A percentile compares a stretch with the other conserved stretches of the same genome.
Evolutionary conservation across 768 basidiomycete genomes (phyloP).

Genomic region (Lentinula sp.): DNA sequence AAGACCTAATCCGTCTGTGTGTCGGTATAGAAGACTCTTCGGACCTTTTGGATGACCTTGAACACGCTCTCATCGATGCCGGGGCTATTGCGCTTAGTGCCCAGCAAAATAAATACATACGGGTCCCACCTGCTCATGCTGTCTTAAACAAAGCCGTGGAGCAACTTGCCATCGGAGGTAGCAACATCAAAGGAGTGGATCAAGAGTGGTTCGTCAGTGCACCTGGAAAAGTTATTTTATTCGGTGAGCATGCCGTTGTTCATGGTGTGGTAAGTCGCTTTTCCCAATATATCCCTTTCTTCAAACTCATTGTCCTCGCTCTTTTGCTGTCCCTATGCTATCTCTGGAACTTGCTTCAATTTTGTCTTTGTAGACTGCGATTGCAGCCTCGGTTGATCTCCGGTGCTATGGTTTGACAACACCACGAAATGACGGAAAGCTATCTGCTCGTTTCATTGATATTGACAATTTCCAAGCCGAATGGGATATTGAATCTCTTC

Average conservation of each 20-base stretch:
- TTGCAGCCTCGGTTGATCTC: constrained; percentile 92
- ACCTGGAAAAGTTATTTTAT: constrained; percentile 96
- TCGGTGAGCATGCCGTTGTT: constrained; percentile 98
- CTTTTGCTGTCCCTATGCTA: not conserved
- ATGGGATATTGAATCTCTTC: constrained; percentile 74
- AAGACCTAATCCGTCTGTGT: constrained; percentile 95
- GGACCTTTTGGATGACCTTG: constrained; percentile 93
- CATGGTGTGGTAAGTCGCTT: constrained; percentile 78
- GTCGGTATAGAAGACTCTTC: constrained; percentile 95
- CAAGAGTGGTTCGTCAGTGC: constrained; percentile 87
- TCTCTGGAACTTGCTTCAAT: constrained; percentile 3
- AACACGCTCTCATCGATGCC: constrained; percentile 85
- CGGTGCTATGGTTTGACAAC: constrained; percentile 87
- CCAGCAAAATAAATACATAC: constrained; percentile 45
- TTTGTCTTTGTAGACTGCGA: constrained; percentile 60
- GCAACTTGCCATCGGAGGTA: constrained; percentile 44
- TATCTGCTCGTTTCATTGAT: constrained; percentile 76
- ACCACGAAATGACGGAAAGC: constrained; percentile 62
- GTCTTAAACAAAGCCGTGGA: constrained; percentile 53
- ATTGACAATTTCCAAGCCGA: constrained; percentile 71
- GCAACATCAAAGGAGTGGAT: constrained; percentile 22
- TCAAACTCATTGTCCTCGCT: constrained; percentile 4
- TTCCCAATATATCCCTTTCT: not conserved
- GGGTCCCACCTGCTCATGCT: constrained; percentile 27
- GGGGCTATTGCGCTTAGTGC: constrained; percentile 71